Evolutionary conservation across 202 grass and related monocot species (phyloP), one percentile per base, ranked within the genome.

Genomic region (Hordeum pubiflorum): DNA sequence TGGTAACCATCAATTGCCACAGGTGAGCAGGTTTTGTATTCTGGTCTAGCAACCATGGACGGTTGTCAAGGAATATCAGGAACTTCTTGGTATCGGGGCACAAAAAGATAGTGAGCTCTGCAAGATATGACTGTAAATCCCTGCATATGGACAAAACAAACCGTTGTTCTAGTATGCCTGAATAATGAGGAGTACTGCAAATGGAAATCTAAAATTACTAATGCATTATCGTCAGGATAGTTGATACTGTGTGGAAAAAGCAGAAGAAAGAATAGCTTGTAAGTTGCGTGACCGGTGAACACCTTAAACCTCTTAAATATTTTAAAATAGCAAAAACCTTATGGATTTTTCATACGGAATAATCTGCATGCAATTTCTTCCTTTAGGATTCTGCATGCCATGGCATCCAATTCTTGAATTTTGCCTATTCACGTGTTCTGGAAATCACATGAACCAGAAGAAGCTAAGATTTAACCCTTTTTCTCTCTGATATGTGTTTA

Each of bases 1-100:
- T 97, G 33, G 92, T 97, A 87, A 97, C 91, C 91, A 94, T 89
- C 71, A 97, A 79, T 81, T 97, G 94, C 92, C 94, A 97, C 29
- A 94, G 76, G 55, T 92, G 88, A 82, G 94, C 88, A 69, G 94
- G 89, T 77, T 70, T 90, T 80, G 90, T 91, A 58, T 92, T 74
- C 79, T 89, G 91, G 46, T 91, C 88, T 68, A 86, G 77, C 86
- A 89, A 83, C 94, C 92, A 97, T 76, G 91, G 94, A 37, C 73
- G 82, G 48, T 97, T 97, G 41, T 97, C 92, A 1, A 97, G 86
- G 43, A 97, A 89, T 82, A 97, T 91, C 66, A 87, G 77, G 46
- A 97, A 89, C 82, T 94, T 97, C 69, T 94, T 88, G 32, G 77
- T 89, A 60, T 81, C 59, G 59, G 78, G 84, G 57, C 85, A 87